Evolutionary conservation across 1,284 basidiomycete genomes (phyloP), one percentile per base, ranked within the genome.

Genomic region (Cutaneotrichosporon sp.): DNA sequence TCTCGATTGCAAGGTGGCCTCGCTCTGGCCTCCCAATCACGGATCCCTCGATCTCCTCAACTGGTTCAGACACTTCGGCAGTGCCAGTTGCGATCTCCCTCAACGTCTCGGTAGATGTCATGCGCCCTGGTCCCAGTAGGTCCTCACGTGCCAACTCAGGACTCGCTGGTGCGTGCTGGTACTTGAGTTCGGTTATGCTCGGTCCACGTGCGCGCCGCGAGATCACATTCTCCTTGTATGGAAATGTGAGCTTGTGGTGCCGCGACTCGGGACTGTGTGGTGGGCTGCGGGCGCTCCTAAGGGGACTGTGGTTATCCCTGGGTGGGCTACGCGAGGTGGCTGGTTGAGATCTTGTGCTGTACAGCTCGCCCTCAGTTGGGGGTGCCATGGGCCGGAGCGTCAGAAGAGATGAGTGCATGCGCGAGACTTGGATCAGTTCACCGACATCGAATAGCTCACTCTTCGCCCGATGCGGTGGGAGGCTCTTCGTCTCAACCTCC

Each of bases 171-270:
- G 73, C 70, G 13, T 71, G 66, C 50, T 79, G 75, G 57, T 78
- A 73, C 22, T 65, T 36, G n/a, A 76, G 58, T 52, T 80, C 78
- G 21, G 52, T 58, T 0, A 50, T 32, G 11, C 69, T 69, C 0
- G 76, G 76, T 11, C 68, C 69, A 11, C 69, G 65, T 9, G 77
- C 77, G 26, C 67, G 66, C 7, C 76, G 75, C 2, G 75, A 75
- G 30, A 77, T 73, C 6, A 73, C 66, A 62, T 80, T 79, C 46
- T 74, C 71, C 34, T 71, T 71, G 69, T 74, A 78, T 2, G 77
- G 77, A 65, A 80, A 80, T 31, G n/a, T 56, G 46, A 49, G 49
- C n/a, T 56, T 26, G 36, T 4, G 5, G 36, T 51, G 42, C 32
- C 31, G 59, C 49, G 36, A 49, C 7, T 18, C 40, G 34, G 11